These are phyloP conservation scores for Paramecium sexaurelia DNA, from an alignment of 73 alveolate species.

Conservation along the genomic window DNA sequence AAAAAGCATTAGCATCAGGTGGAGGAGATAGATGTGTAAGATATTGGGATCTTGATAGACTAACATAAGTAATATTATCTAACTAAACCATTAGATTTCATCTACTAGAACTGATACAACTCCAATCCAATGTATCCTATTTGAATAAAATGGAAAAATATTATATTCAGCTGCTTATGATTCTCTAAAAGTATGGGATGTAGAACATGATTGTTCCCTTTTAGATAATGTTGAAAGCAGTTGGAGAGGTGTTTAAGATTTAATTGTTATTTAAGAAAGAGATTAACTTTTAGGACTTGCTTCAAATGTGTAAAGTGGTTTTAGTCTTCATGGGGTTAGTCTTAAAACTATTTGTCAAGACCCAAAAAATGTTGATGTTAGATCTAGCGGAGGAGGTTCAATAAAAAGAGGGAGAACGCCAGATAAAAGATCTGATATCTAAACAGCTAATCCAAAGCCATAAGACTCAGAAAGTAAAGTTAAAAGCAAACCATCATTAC, in stretches of 20 bases:
- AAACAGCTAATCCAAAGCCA: neutral
- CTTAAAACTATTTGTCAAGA: neutral
- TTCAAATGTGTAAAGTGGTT: neutral
- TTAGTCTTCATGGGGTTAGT: neutral
- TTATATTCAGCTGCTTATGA: conserved; percentile 65
- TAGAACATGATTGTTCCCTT: conserved; percentile 48
- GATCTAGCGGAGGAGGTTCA: conserved; percentile 46
- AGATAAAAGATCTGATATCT: neutral
- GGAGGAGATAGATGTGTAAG: conserved; percentile 68
- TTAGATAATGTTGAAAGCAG: conserved; percentile 64
- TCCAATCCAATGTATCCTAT: conserved; percentile 1
- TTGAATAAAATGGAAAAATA: conserved; percentile 33
- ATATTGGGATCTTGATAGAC: conserved; percentile 65
- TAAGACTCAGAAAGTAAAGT: neutral
- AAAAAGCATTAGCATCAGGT: conserved; percentile 65
- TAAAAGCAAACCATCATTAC: conserved; percentile 32
- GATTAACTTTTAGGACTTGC: conserved; percentile 42
- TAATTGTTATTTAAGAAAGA: neutral
- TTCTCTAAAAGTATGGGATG: conserved; percentile 65
- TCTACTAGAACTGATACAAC: conserved; percentile 58
- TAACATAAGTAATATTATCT: neutral
- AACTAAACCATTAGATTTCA: conserved; percentile 13
- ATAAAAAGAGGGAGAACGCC: conserved; percentile 24
- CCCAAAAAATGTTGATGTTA: neutral
- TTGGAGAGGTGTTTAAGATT: conserved; percentile 67